Evolutionary conservation across 345 rosid species (phyloP).

Genomic region (Zanthoxylum bungeanum): DNA sequence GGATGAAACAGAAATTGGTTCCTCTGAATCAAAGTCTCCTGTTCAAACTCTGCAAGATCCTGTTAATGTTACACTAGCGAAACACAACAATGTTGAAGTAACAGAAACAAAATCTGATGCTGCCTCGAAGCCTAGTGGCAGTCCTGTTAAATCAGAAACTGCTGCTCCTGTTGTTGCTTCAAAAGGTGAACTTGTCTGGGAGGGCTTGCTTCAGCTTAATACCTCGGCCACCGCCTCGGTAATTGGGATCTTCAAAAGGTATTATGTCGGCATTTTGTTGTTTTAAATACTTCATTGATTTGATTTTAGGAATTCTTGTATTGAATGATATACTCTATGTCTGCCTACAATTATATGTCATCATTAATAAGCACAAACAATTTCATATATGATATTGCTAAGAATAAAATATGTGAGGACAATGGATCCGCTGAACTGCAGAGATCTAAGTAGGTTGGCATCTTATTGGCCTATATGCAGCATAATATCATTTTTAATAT

Average conservation of each 20-base stretch:
- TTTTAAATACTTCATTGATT: background rate
- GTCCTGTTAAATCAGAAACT: constrained; percentile 24
- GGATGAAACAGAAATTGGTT: constrained; percentile 33
- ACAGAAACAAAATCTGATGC: constrained; percentile 13
- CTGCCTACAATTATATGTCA: background rate
- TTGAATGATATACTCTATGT: background rate
- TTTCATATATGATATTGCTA: background rate
- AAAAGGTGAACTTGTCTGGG: constrained; percentile 65
- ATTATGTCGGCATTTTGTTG: constrained; percentile 25
- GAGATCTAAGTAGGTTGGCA: background rate
- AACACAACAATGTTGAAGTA: constrained; percentile 28
- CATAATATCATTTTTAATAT: background rate
- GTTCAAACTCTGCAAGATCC: constrained; percentile 28
- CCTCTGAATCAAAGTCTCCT: constrained; percentile 37
- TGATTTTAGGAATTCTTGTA: background rate
- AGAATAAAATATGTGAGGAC: background rate
- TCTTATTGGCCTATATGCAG: background rate
- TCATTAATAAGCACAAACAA: background rate
- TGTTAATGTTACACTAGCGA: constrained; percentile 22
- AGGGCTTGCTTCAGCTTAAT: constrained; percentile 72
- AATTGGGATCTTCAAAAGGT: constrained; percentile 73
- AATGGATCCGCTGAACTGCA: background rate
- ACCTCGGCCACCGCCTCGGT: constrained; percentile 45
- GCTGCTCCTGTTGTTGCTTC: constrained; percentile 17
- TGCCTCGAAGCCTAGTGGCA: constrained; percentile 21